Base-by-base conservation (phyloP, 805 yeast genomes). In the Metschnikowia santaceciliae region DNA sequence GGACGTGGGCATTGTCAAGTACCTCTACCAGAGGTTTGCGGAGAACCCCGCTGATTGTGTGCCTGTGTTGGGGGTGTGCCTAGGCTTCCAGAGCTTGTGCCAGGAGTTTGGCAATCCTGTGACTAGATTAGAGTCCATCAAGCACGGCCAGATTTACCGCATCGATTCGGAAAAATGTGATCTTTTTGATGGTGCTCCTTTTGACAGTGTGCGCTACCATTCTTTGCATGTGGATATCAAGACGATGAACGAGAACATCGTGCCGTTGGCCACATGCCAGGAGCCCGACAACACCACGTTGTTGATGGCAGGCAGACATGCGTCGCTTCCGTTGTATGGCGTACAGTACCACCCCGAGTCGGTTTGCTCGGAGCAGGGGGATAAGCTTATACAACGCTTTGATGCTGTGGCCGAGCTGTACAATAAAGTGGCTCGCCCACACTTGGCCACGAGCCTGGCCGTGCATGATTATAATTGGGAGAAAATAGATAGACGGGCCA, bases 291-390 rank as follows among this genome's bases (percentile, higher is more conserved):
- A 30, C 19, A 26, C 39, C 14, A 19, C 15, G 8, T 22, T 86
- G 4, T 63, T 89, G 32, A 94, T 94, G 99, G 96, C 96, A 0
- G 94, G 79, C 0, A 78, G 71, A 61, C 91, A 88, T 61, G 57
- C 45, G 0, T 17, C 35, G 0, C 67, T 70, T 19, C 97, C 97
- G 0, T 87, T 86, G 71, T 92, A 75, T 65, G 99, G 96, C 0
- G 97, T 94, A 2, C 99, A 94, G 62, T 95, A 91, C 62, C 99
- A 94, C 62, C 99, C 99, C 0, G 99, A 94, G 62, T 90, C 97
- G 1, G 82, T 92, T 37, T 89, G 96, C 59, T 90, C 97, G 0
- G 71, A 75, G 13, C 59, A 70, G 43, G 99, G 99, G 1, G 74
- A 62, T 2, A 60, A 64, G 10, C 64, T 94, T 47, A 66, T 91